These are phyloP conservation scores for Cubamyces sp. DNA, from an alignment of 768 basidiomycete genomes.

Conservation along the genomic window DNA sequence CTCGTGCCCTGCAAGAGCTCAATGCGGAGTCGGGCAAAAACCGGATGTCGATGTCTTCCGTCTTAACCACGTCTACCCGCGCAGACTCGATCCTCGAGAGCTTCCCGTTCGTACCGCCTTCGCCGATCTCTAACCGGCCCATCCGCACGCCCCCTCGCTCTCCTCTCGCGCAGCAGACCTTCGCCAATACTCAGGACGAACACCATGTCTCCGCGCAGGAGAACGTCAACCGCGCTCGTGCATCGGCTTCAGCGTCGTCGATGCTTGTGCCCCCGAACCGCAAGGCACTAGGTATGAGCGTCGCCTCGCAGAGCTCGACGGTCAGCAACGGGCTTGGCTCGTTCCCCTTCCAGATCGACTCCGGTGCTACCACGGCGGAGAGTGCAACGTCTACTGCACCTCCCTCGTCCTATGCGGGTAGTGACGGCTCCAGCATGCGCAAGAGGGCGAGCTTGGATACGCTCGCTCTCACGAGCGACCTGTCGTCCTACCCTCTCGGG, in stretches of 20 bases:
- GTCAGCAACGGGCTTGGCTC: constrained; percentile 81
- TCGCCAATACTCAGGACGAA: constrained; percentile 33
- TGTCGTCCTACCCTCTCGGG: constrained; percentile 81
- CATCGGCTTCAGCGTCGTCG: constrained; percentile 20
- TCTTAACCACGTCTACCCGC: constrained; percentile 66
- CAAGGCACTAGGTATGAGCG: constrained; percentile 69
- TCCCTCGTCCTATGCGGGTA: constrained; percentile 36
- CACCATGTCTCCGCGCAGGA: constrained; percentile 15
- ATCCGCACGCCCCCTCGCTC: constrained; percentile 76
- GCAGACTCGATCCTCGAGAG: constrained; percentile 86
- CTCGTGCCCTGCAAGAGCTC: constrained; percentile 64
- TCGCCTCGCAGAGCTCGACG: constrained; percentile 76
- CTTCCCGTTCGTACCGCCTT: constrained; percentile 89
- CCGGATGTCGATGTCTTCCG: constrained; percentile 67
- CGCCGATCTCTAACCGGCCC: constrained; percentile 84
- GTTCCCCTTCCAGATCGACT: constrained; percentile 87
- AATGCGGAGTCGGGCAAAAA: constrained; percentile 40
- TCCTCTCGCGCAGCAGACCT: constrained; percentile 64
- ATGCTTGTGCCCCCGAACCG: constrained; percentile 54
- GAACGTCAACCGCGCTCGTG: constrained; percentile 19
- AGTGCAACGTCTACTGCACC: constrained; percentile 29
- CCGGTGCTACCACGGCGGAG: constrained; percentile 47
- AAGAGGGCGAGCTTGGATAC: constrained; percentile 87
- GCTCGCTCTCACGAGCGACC: constrained; percentile 77
- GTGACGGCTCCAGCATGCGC: constrained; percentile 45